Base-by-base conservation (phyloP, 306 rosid genomes). In the Vigna trinervia region DNA sequence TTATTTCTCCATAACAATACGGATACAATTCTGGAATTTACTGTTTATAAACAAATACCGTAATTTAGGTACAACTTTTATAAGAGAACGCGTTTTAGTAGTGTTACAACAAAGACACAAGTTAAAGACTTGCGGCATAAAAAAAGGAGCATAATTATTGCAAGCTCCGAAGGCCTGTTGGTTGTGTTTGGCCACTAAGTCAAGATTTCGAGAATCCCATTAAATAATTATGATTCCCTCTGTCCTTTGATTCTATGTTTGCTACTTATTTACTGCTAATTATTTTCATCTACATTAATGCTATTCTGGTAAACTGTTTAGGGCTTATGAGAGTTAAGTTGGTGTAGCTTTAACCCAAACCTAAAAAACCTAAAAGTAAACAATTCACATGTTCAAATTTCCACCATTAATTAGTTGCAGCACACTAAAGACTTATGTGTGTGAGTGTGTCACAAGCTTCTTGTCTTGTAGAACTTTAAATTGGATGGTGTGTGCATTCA, bases 111-210 rank as follows among this genome's bases (percentile, higher is more conserved):
- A 26, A 26, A 26, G 28, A 26, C 28, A 26, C 28, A 30, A 5
- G 51, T 62, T 51, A 38, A 54, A 76, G 47, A 34, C 69, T 28
- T 39, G 51, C 23, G 74, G 60, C 60, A 75, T 39, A 48, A 19
- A 43, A 56, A 22, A 56, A 26, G 8, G 8, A 66, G 15, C 68
- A 41, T 43, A 17, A 45, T 78, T 51, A 57, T 17, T 67, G 28
- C 32, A 28, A 28, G 2, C 32, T 28, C 4, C 4, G 5, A 15
- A 64, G 13, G 15, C 39, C 38, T 34, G 3, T 30, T 30, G 32
- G 32, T 30, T 30, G 34, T 30, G 4, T 3, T 8, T 4, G 38
- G 38, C 6, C 69, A 50, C 68, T 70, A 61, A 53, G 69, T 76
- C 36, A 32, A 48, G n/a, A 61, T 28, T 23, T 72, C 19, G 26